Conservation (phyloP, 2,329 filamentous ascomycete genomes). For the Fusarium sp. region DNA sequence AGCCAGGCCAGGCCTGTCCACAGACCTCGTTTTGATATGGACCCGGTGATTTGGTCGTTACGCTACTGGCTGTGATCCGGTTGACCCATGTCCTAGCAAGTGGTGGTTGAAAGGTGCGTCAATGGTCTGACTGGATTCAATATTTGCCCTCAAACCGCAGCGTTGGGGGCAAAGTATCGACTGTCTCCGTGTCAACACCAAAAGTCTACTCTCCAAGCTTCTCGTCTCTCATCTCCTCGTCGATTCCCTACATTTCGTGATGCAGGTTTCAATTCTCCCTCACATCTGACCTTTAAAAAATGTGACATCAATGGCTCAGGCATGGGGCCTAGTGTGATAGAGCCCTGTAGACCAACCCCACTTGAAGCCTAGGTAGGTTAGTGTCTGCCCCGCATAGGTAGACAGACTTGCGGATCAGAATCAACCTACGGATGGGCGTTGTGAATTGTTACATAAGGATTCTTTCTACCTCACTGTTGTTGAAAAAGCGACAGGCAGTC, state of each 20-base stretch:
- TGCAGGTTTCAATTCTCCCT: slow-evolving; percentile 37
- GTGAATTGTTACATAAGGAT: slow-evolving; percentile 11
- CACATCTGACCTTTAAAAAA: slow-evolving; percentile 28
- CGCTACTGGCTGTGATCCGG: slow-evolving; percentile 27
- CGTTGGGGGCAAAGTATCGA: background rate
- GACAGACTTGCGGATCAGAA: slow-evolving; percentile 8
- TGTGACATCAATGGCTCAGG: slow-evolving; percentile 30
- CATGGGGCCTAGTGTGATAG: slow-evolving; percentile 10
- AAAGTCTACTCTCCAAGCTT: background rate
- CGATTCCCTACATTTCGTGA: slow-evolving; percentile 20
- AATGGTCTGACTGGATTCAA: slow-evolving; percentile 31
- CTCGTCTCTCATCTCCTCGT: slow-evolving; percentile 3
- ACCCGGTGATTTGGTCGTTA: slow-evolving; percentile 23
- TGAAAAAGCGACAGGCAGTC: slow-evolving; percentile 7
- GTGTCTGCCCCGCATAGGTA: slow-evolving; percentile 39
- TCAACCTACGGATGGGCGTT: background rate
- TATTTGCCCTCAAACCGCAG: slow-evolving; percentile 15
- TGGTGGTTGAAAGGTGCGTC: slow-evolving; percentile 28
- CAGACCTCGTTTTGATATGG: slow-evolving; percentile 14
- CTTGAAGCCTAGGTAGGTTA: slow-evolving; percentile 27
- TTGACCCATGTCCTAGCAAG: slow-evolving; percentile 20
- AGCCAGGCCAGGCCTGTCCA: slow-evolving; percentile 15
- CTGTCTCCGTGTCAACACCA: slow-evolving; percentile 3
- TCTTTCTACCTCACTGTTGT: slow-evolving; percentile 8
- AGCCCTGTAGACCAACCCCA: slow-evolving; percentile 30